Evolutionary conservation across 345 rosid genomes (phyloP).

Genomic region (Ricinus communis): DNA sequence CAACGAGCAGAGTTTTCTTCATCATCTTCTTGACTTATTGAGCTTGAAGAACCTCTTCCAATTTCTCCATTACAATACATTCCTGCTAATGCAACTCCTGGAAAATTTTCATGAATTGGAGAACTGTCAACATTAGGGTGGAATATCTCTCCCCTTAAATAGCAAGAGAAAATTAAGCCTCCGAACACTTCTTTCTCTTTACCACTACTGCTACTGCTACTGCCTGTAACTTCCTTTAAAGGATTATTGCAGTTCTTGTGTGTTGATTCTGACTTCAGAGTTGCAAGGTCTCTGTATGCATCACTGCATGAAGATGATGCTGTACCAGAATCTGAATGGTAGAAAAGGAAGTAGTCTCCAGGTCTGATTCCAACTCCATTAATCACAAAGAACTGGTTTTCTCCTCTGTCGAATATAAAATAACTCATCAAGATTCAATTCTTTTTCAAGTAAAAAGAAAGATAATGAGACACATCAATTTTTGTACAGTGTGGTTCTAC

Average conservation of each 20-base stretch:
- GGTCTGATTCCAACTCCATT: conserved; percentile 32
- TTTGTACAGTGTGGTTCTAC: no score
- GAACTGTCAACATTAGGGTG: conserved; percentile 6
- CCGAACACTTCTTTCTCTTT: conserved; percentile 28
- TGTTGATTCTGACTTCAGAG: conserved; percentile 12
- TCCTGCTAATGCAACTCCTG: conserved; percentile 36
- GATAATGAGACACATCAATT: no score
- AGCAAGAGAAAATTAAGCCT: conserved; percentile 38
- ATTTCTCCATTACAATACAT: conserved; percentile 35
- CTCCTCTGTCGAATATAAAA: conserved; percentile 21
- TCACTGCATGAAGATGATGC: conserved; percentile 20
- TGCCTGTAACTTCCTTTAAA: not conserved
- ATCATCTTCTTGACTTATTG: conserved; percentile 11
- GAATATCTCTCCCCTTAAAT: conserved; percentile 8
- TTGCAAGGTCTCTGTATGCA: conserved; percentile 15
- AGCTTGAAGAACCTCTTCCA: conserved; percentile 28
- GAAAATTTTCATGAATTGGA: conserved; percentile 35
- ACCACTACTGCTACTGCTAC: not conserved
- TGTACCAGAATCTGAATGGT: conserved; percentile 36
- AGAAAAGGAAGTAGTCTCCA: conserved; percentile 37
- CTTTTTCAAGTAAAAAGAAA: not conserved
- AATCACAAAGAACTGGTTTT: conserved; percentile 15
- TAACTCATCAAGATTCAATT: not conserved
- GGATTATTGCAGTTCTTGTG: not conserved
- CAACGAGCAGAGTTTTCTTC: conserved; percentile 21